These are phyloP conservation scores for Nannochloropsis salina DNA, from an alignment of 108 stramenopile genomes.

Conservation along the genomic window DNA sequence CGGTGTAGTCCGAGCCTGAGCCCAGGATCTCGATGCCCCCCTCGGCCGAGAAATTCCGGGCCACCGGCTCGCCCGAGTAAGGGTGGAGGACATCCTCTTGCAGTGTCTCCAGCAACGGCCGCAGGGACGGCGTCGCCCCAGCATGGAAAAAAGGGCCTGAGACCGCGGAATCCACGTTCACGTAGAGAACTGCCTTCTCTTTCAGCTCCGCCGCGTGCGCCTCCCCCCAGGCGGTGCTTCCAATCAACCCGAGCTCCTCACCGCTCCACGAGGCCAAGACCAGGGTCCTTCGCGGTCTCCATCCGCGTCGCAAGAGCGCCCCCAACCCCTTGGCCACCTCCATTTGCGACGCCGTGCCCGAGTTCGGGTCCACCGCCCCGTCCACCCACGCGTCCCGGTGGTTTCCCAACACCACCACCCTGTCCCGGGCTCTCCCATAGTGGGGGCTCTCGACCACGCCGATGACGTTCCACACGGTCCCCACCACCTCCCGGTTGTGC, in stretches of 20 bases:
- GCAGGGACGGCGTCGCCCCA: constrained; percentile 55
- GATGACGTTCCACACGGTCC: constrained; percentile 61
- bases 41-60: constrained; percentile 47
- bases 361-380: constrained; percentile 60
- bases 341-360: constrained; percentile 58
- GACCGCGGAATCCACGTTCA: constrained; percentile 63
- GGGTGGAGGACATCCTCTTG: constrained; percentile 32
- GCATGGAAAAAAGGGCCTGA: constrained; percentile 52
- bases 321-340: constrained; percentile 62
- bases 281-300: constrained; percentile 59
- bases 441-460: constrained; percentile 26
- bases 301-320: constrained; percentile 47
- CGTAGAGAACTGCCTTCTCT: constrained; percentile 51
- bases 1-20: constrained; percentile 62
- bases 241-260: constrained; percentile 63
- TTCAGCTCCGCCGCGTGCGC: constrained; percentile 45
- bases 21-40: constrained; percentile 53
- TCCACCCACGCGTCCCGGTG: constrained; percentile 70
- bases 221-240: constrained; percentile 68
- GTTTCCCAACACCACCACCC: constrained; percentile 61
- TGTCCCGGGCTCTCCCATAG: constrained; percentile 37
- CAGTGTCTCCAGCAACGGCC: background rate
- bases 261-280: constrained; percentile 63
- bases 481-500: constrained; percentile 47
- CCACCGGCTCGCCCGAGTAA: constrained; percentile 36